A percentile compares a stretch with the other conserved stretches of the same genome.
Evolutionary conservation across 2,329 filamentous ascomycete genomes (phyloP).

Genomic region (Phaeosphaeriaceae sp.): DNA sequence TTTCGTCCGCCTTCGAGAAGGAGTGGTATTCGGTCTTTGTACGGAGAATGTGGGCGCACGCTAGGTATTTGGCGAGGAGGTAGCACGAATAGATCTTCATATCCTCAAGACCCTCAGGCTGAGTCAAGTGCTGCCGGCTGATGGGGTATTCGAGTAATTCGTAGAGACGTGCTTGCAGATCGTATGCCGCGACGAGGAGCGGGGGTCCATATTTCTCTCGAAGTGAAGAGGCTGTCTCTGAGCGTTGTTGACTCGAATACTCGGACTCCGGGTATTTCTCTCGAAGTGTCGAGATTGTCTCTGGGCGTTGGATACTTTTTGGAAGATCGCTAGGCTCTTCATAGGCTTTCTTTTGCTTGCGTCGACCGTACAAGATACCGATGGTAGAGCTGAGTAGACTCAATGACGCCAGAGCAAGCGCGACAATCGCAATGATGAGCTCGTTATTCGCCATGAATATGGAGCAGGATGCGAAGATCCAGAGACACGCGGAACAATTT

Average conservation of each 20-base stretch:
- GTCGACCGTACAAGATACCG: neutral
- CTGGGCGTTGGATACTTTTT: neutral
- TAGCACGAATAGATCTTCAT: slow-evolving; percentile 11
- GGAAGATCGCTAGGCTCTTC: neutral
- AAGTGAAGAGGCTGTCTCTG: neutral
- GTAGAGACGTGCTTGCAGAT: slow-evolving; percentile 9
- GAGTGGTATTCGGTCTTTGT: slow-evolving; percentile 6
- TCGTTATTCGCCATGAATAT: neutral
- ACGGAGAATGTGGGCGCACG: slow-evolving; percentile 7
- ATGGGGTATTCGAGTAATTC: slow-evolving; percentile 9
- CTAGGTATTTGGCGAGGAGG: slow-evolving; percentile 9
- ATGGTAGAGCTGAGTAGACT: neutral
- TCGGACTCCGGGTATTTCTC: too few species aligned
- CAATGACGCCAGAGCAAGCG: neutral
- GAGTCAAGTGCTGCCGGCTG: neutral
- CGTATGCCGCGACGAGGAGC: slow-evolving; percentile 11
- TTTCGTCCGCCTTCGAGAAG: neutral
- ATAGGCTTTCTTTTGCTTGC: neutral
- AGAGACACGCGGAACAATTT: neutral
- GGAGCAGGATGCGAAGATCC: neutral
- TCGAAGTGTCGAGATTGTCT: too few species aligned
- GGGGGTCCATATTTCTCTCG: neutral
- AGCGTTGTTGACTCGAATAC: too few species aligned
- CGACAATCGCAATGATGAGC: neutral
- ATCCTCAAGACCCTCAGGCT: slow-evolving; percentile 6